Percentiles rank a stretch among this genome's conserved stretches.
phyloP scores from a whole-genome alignment of 768 basidiomycete genomes.

The Boletales sp. region DNA sequence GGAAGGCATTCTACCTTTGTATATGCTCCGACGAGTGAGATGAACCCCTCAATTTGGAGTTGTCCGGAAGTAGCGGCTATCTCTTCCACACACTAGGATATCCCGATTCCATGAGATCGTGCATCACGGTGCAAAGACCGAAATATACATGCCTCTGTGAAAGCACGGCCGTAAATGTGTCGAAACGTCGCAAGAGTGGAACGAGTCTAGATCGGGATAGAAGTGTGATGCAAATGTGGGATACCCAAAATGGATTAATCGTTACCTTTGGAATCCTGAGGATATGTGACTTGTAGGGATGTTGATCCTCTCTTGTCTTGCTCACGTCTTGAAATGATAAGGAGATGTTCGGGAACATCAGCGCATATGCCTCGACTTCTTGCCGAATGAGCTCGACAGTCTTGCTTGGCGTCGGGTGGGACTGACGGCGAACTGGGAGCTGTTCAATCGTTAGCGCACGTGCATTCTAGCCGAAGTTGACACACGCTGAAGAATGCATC shows the following conservation, averaged over 20 bases:
- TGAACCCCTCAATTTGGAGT: constrained; percentile 72
- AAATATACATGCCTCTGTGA: constrained; percentile 55
- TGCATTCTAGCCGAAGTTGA: constrained; percentile 7
- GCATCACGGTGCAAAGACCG: background rate
- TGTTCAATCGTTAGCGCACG: constrained; percentile 27
- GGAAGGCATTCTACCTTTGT: constrained; percentile 55
- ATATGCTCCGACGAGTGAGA: constrained; percentile 70
- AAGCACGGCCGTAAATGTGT: constrained; percentile 67
- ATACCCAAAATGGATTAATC: constrained; percentile 9
- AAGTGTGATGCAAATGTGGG: constrained; percentile 14
- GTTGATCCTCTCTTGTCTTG: constrained; percentile 31
- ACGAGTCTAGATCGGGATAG: constrained; percentile 45
- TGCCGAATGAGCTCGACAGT: constrained; percentile 66
- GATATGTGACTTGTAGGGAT: constrained; percentile 39
- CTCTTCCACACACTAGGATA: constrained; percentile 62
- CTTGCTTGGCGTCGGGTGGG: constrained; percentile 57
- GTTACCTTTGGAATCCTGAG: constrained; percentile 67
- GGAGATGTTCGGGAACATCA: constrained; percentile 66
- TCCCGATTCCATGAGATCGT: constrained; percentile 11
- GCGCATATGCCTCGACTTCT: constrained; percentile 68
- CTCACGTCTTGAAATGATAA: constrained; percentile 64
- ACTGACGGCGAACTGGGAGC: constrained; percentile 78
- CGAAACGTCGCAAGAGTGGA: constrained; percentile 68
- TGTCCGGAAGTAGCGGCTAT: constrained; percentile 48
- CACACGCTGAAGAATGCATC: constrained; percentile 89